Evolutionary conservation across 2,329 filamentous ascomycete species (phyloP).

Genomic region (Trichoderma sp.): DNA sequence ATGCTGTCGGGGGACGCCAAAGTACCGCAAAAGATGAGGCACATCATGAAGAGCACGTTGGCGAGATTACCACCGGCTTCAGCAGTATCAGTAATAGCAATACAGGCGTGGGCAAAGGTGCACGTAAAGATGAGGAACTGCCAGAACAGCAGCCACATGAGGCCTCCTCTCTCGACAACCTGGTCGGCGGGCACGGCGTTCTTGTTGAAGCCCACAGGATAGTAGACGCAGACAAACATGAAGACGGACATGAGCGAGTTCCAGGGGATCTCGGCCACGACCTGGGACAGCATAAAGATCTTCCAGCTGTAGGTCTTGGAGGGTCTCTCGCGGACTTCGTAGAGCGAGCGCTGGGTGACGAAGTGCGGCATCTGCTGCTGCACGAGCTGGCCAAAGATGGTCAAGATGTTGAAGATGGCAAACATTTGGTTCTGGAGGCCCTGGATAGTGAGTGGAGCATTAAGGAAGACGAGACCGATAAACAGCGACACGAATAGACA

Average conservation of each 20-base stretch:
- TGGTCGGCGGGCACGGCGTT: conserved; percentile 6
- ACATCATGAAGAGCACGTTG: conserved; percentile 48
- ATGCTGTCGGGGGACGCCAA: conserved; percentile 62
- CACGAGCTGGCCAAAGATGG: conserved; percentile 54
- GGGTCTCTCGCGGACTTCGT: conserved; percentile 67
- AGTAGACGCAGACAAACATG: conserved; percentile 17
- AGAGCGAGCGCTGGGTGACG: conserved; percentile 66
- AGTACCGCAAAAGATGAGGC: conserved; percentile 73
- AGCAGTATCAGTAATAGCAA: conserved; percentile 13
- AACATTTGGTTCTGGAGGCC: conserved; percentile 70
- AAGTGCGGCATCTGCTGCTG: conserved; percentile 18
- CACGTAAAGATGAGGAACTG: conserved; percentile 17
- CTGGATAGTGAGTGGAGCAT: conserved; percentile 38
- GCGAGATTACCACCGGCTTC: conserved; percentile 7
- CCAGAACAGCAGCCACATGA: conserved; percentile 18
- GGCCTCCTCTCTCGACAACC: background rate
- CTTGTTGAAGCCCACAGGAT: conserved; percentile 3
- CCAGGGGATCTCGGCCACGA: conserved; percentile 6
- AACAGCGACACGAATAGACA: conserved; percentile 55
- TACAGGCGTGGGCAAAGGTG: conserved; percentile 38
- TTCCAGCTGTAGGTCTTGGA: conserved; percentile 68
- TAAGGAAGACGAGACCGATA: conserved; percentile 67
- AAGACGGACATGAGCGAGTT: conserved; percentile 13
- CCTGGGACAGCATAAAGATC: conserved; percentile 54
- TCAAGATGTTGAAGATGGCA: conserved; percentile 67